A percentile compares a stretch with the other conserved stretches of the same genome.
Evolutionary conservation across 2,329 filamentous ascomycete genomes (phyloP).

Genomic region (Monosporascus ibericus): DNA sequence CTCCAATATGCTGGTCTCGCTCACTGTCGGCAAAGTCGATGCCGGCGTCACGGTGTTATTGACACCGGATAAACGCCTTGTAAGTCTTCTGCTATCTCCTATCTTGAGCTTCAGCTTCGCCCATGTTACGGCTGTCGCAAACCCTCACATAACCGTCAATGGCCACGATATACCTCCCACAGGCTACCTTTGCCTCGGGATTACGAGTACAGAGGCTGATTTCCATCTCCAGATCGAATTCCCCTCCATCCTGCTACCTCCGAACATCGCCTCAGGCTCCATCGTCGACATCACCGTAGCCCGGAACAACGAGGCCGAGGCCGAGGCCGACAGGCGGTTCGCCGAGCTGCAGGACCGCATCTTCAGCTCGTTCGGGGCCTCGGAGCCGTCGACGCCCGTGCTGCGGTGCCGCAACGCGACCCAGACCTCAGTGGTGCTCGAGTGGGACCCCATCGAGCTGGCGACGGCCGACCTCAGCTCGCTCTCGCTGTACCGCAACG

Average conservation of each 20-base stretch:
- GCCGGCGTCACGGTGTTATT: conserved; percentile 95
- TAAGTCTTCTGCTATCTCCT: conserved; percentile 40
- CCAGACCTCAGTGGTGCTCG: conserved; percentile 95
- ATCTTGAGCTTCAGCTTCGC: not conserved
- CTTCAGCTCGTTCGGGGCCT: conserved; percentile 76
- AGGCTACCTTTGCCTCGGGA: not conserved
- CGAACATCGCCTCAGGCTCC: conserved; percentile 89
- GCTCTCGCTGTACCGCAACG: conserved; percentile 88
- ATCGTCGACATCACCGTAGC: conserved; percentile 97
- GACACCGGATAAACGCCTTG: conserved; percentile 93
- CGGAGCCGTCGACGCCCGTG: conserved; percentile 67
- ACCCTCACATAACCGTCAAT: conserved; percentile 6
- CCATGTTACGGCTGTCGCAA: conserved; percentile 9
- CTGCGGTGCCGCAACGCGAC: conserved; percentile 95
- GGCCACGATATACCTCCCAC: not conserved
- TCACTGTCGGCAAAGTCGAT: conserved; percentile 98
- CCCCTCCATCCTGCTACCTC: conserved; percentile 90
- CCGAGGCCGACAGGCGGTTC: conserved; percentile 69
- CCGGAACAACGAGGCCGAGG: conserved; percentile 77
- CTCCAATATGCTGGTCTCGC: conserved; percentile 79
- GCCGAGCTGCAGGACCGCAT: conserved; percentile 83
- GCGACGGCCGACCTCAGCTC: conserved; percentile 88
- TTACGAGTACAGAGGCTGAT: conserved; percentile 12
- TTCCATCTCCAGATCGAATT: conserved; percentile 75
- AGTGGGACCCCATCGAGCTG: conserved; percentile 93